Base-by-base conservation (phyloP, 129 eudicot species). In the Chrysanthemum makinoi region DNA sequence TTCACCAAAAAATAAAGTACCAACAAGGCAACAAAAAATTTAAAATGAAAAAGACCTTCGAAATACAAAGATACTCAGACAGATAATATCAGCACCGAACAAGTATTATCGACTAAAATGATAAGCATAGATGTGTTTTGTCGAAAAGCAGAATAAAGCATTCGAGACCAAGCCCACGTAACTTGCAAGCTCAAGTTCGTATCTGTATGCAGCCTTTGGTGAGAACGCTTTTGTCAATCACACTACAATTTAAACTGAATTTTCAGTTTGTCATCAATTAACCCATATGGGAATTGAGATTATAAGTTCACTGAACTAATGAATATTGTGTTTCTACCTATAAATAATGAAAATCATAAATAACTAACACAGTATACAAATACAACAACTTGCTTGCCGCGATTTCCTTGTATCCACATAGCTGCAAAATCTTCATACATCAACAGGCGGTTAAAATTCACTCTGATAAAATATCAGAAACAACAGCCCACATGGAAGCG, bases 361-460 rank as follows among this genome's bases (percentile, higher is more conserved):
- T 49, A 30, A 68, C 26, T 67, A 28, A 44, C 57, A 57, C 68
- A 33, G 74, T 30, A 48, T 71, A 70, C 77, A 62, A 69, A 61
- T 77, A 78, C 77, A 78, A 78, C 73, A 78, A 20, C 48, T 46
- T 65, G 68, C 67, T 56, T 71, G 59, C 77, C 15, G 24, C 48
- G 24, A 69, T 56, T 65, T 51, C 58, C 44, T 19, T 26, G 35
- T 19, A n/a, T 48, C 62, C 39, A 20, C 61, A 75, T 10, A 76
- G 47, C 70, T 24, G 75, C 65, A 24, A 53, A 65, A 54, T 55
- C 33, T 22, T 43, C 64, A 20, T 44, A 62, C 51, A 66, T 69
- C 58, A 39, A 39, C 66, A 58, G 22, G 54, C 53, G 11, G 20
- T 68, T 58, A 58, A 26, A 49, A 58, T 13, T 58, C 39, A 28